Evolutionary conservation across 805 yeast genomes (phyloP), one percentile per base, ranked within the genome.

Genomic region (Clavispora vitiphila): DNA sequence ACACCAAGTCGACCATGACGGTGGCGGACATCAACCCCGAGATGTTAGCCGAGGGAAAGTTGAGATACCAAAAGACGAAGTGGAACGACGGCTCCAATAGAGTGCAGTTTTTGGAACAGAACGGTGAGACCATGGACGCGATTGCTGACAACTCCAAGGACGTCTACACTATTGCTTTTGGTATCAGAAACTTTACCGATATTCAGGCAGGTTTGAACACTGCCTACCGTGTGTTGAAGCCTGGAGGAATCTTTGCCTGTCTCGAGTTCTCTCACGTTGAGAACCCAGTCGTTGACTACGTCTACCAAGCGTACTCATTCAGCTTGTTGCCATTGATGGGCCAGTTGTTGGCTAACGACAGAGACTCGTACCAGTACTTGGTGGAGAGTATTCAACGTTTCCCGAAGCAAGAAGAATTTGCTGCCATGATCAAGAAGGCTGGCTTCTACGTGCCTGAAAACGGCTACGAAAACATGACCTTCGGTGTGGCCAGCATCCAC

Each of bases 191-290:
- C 66, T 93, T 95, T 65, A 93, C 99, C 43, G 76, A 93, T 61
- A 82, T 93, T 55, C 96, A 90, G 65, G 89, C 88, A 5, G 99
- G 98, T 22, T 74, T 93, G 55, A 76, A 86, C 54, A 83, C 97
- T n/a, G 99, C 99, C 25, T 85, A 91, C 69, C 78, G 99, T 55
- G 96, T 91, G 23, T 77, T 93, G 60, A 87, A 84, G 64, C 98
- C 98, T 10, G 99, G 99, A 56, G 99, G 99, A 56, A 86, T 93
- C 36, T 93, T 93, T 62, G 96, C 96, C 29, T 90, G 98, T 65
- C 73, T 93, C 44, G 99, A 93, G 62, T 93, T 93, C 58, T 84
- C 95, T 41, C 93, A 90, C 60, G 96, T 93, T 43, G 83, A 84
- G 38, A 86, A 88, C 62, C 81, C 84, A 22, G 57, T 81, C 8